Evolutionary conservation across 129 eudicot species (phyloP).

Genomic region (Flaveria trinervia): DNA sequence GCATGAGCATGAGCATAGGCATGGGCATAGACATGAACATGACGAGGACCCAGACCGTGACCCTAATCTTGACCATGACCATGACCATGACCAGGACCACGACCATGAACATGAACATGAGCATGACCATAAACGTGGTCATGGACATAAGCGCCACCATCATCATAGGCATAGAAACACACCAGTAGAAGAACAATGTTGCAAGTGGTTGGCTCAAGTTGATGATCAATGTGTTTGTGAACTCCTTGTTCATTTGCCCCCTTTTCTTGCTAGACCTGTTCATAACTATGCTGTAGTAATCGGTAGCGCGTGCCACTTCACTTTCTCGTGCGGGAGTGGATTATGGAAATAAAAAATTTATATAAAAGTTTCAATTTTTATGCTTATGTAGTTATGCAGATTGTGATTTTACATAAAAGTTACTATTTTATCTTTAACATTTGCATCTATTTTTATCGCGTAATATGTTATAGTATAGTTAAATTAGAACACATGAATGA

Average conservation of each 20-base stretch:
- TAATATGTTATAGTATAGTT: constrained; percentile 20
- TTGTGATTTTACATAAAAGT: constrained; percentile 13
- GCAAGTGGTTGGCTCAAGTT: constrained; percentile 70
- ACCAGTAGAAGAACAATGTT: constrained; percentile 60
- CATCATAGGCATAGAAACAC: constrained; percentile 32
- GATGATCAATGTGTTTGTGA: constrained; percentile 77
- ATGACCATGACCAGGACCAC: background rate
- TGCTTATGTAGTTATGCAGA: constrained; percentile 28
- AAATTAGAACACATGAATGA: constrained; percentile 34
- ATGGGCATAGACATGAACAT: background rate
- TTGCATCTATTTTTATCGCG: constrained; percentile 16
- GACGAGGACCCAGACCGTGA: constrained; percentile 12
- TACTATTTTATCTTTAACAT: background rate
- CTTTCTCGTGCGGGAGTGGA: constrained; percentile 61
- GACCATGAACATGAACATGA: background rate
- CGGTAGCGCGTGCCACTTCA: constrained; percentile 49
- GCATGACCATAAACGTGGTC: background rate
- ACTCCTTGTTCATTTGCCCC: constrained; percentile 64
- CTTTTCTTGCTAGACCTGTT: constrained; percentile 65
- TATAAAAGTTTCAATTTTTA: constrained; percentile 19
- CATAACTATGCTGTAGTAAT: constrained; percentile 58
- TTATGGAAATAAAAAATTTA: constrained; percentile 34
- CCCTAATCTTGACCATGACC: constrained; percentile 29
- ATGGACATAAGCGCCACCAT: background rate
- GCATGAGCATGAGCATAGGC: background rate